These are phyloP conservation scores for Nakaseomyces delphensis DNA, from an alignment of 1,139 yeast species.

Conservation along the genomic window DNA sequence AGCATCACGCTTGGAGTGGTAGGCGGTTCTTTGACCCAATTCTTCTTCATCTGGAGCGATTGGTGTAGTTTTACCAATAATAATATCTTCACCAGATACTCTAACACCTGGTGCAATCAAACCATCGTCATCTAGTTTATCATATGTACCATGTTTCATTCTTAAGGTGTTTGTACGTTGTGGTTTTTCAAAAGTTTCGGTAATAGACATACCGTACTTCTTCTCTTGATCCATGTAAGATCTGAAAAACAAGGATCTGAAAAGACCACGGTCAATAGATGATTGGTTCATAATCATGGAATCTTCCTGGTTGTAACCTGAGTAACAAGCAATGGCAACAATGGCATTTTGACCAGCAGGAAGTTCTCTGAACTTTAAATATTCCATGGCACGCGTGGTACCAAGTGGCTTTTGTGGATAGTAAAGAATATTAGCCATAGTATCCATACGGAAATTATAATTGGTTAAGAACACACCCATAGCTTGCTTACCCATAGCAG, in stretches of 20 bases:
- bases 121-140: constrained; percentile 96
- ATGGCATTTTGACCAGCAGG: constrained; percentile 99
- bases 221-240: constrained; percentile 98
- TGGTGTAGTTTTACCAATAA: constrained; percentile 97
- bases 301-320: constrained; percentile 99
- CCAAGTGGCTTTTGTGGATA: constrained; percentile 99
- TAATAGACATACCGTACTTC: constrained; percentile 95
- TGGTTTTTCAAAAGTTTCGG: constrained; percentile 94
- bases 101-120: constrained; percentile 96
- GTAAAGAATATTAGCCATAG: constrained; percentile 95
- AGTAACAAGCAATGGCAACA: constrained; percentile 95
- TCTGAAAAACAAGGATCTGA: constrained; percentile 90
- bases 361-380: constrained; percentile 88
- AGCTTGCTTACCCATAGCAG: constrained; percentile 99
- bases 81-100: constrained; percentile 97
- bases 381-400: constrained; percentile 98
- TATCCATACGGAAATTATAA: constrained; percentile 95
- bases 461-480: constrained; percentile 99
- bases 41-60: constrained; percentile 98
- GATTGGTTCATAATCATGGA: constrained; percentile 99
- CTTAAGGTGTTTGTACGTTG: constrained; percentile 88
- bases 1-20: constrained; percentile 97
- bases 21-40: constrained; percentile 95
- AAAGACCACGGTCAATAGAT: constrained; percentile 91
- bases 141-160: constrained; percentile 96